Percentiles rank a stretch among this genome's conserved stretches.
phyloP scores from a whole-genome alignment of 1,284 basidiomycete genomes.

The Agroathelia rolfsii region DNA sequence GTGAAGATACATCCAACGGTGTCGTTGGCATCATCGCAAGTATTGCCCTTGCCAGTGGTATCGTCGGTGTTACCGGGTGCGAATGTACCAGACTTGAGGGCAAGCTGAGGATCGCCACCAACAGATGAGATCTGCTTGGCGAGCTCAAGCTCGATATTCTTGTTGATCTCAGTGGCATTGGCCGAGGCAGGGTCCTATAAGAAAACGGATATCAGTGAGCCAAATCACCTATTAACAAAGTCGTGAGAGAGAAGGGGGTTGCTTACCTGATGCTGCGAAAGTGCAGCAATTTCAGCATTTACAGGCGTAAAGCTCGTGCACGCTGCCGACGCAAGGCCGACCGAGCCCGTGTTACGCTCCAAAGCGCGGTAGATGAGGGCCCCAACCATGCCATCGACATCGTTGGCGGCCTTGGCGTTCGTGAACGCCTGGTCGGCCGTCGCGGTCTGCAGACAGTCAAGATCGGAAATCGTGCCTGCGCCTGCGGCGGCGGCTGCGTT shows the following conservation, averaged over 20 bases:
- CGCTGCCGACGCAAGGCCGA: conserved; percentile 37
- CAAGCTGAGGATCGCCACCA: conserved; percentile 52
- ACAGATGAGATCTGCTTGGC: conserved; percentile 53
- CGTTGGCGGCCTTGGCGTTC: conserved; percentile 53
- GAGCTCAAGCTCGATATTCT: conserved; percentile 48
- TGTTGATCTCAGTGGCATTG: conserved; percentile 50
- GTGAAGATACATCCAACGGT: conserved; percentile 54
- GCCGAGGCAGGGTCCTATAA: conserved; percentile 49
- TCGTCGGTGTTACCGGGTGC: conserved; percentile 46
- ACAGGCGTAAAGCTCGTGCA: conserved; percentile 48
- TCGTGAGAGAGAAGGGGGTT: not conserved
- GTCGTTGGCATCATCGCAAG: conserved; percentile 44
- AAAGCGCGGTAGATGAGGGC: conserved; percentile 58
- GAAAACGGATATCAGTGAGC: conserved; percentile 1
- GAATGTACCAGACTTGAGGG: conserved; percentile 56
- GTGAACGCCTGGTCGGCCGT: conserved; percentile 62
- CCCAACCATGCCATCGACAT: conserved; percentile 46
- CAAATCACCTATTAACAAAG: conserved; percentile 1
- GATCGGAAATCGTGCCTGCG: conserved; percentile 43
- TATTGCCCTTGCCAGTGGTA: conserved; percentile 39
- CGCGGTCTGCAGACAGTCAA: conserved; percentile 57
- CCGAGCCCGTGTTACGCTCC: conserved; percentile 54
- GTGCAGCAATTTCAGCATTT: conserved; percentile 60
- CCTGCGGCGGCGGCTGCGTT: conserved; percentile 49
- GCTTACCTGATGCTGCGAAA: conserved; percentile 52